phyloP scores from a whole-genome alignment of 2,329 filamentous ascomycete species.

The Penicillium sclerotigenum region DNA sequence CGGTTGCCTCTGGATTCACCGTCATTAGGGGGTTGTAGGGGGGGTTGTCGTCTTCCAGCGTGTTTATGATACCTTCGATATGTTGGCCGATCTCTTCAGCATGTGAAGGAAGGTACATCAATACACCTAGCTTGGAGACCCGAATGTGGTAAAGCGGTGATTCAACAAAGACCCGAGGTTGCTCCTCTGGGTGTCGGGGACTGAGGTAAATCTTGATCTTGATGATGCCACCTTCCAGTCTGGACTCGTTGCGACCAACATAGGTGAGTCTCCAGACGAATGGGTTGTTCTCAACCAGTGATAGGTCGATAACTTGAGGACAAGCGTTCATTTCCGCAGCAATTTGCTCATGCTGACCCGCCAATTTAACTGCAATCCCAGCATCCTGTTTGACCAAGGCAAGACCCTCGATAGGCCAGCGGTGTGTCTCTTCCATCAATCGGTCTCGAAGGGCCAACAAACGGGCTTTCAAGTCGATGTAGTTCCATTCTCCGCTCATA shows the following conservation, averaged over 20 bases:
- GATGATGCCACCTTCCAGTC: constrained; percentile 88
- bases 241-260: constrained; percentile 88
- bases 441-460: constrained; percentile 65
- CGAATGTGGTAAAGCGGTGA: constrained; percentile 85
- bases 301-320: constrained; percentile 68
- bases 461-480: constrained; percentile 67
- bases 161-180: constrained; percentile 77
- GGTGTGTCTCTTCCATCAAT: constrained; percentile 67
- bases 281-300: constrained; percentile 75
- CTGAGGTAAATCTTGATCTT: constrained; percentile 76
- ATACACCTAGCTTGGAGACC: constrained; percentile 72
- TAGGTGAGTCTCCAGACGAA: constrained; percentile 88
- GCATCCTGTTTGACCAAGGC: constrained; percentile 62
- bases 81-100: constrained; percentile 77
- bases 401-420: constrained; percentile 70
- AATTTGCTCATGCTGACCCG: constrained; percentile 81
- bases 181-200: constrained; percentile 79
- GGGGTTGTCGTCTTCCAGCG: constrained; percentile 82
- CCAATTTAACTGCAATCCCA: constrained; percentile 75
- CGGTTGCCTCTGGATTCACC: constrained; percentile 81
- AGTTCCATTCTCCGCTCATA: constrained; percentile 87
- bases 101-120: constrained; percentile 74
- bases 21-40: constrained; percentile 86
- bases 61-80: constrained; percentile 75
- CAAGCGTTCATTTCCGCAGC: constrained; percentile 69